These are phyloP conservation scores for Schizopora paradoxa DNA, from an alignment of 1,284 basidiomycete genomes.

Conservation along the genomic window DNA sequence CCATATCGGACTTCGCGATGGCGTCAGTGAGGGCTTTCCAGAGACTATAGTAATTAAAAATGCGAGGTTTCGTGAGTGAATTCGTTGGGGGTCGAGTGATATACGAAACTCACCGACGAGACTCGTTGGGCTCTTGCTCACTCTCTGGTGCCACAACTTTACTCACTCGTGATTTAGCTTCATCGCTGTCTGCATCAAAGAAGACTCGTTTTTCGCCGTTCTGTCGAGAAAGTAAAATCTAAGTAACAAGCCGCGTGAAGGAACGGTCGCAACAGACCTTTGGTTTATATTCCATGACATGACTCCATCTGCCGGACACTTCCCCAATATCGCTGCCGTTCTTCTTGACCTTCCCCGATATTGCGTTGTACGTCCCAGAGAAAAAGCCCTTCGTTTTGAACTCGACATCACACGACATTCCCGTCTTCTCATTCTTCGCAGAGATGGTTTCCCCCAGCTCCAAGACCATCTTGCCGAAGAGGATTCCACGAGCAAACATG, in stretches of 20 bases:
- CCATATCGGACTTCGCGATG: constrained; percentile 87
- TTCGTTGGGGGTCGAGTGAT: not conserved
- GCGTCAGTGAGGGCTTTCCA: constrained; percentile 87
- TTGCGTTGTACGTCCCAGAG: constrained; percentile 92
- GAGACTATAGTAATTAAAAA: constrained; percentile 43
- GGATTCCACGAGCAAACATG: constrained; percentile 96
- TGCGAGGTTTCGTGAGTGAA: not conserved
- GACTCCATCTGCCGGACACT: constrained; percentile 88
- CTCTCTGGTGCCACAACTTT: constrained; percentile 83
- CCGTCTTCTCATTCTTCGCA: constrained; percentile 79
- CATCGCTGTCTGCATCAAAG: constrained; percentile 80
- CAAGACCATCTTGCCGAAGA: constrained; percentile 97
- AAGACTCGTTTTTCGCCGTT: constrained; percentile 68
- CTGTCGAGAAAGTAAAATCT: constrained; percentile 28
- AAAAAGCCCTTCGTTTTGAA: constrained; percentile 99
- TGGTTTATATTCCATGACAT: constrained; percentile 81
- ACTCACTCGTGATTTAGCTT: constrained; percentile 59
- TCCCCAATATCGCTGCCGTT: constrained; percentile 76
- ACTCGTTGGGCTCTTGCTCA: constrained; percentile 90
- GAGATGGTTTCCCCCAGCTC: constrained; percentile 90
- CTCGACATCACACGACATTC: constrained; percentile 80
- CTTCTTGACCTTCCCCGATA: constrained; percentile 76
- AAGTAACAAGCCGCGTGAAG: not conserved
- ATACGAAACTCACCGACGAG: constrained; percentile 53
- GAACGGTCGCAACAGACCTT: constrained; percentile 41